Evolutionary conservation across 2,329 filamentous ascomycete species (phyloP), one percentile per base, ranked within the genome.

Genomic region (Ophiostoma triangulosporum): DNA sequence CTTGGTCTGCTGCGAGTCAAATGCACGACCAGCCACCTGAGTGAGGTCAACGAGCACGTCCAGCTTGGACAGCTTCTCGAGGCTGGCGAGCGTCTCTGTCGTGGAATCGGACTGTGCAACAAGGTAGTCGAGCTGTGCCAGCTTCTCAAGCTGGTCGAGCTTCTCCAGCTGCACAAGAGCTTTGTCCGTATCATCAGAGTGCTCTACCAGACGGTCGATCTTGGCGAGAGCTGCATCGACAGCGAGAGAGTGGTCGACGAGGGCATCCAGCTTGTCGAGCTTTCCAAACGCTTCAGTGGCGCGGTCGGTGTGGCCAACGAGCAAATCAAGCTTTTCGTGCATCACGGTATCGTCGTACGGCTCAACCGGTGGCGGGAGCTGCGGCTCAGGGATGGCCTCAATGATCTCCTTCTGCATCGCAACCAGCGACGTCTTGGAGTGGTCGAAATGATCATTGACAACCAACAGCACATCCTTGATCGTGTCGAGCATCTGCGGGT

Each of bases 361-460:
- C 60, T 82, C 81, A 1, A 69, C 68, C 0, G 72, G 65, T 0
- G 77, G 76, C 2, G 83, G 70, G 53, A 82, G 70, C 26, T 75
- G 70, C n/a, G 75, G 73, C 57, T 84, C 77, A 11, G 75, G 73
- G 62, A 78, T 81, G 53, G 80, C 70, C 53, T 85, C 80, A 53
- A 81, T 69, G 56, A 84, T 77, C 63, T 75, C 78, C 56, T 77
- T 73, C 59, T 80, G 71, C 24, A 84, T 71, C 3, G 73, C 70
- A 6, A 67, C 73, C 1, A 73, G 70, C 0, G 83, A 77, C 45
- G 78, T 75, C 67, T 90, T 88, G 14, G 88, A 86, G 64, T 95
- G 87, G 60, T 95, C 88, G 62, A 86, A 95, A 65, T 97, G 90
- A 64, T 94, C 80, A 24, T 81, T 84, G 53, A 95, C 86, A 24